Base-by-base conservation (phyloP, 2,329 filamentous ascomycete species). In the Cladosporium sp. region DNA sequence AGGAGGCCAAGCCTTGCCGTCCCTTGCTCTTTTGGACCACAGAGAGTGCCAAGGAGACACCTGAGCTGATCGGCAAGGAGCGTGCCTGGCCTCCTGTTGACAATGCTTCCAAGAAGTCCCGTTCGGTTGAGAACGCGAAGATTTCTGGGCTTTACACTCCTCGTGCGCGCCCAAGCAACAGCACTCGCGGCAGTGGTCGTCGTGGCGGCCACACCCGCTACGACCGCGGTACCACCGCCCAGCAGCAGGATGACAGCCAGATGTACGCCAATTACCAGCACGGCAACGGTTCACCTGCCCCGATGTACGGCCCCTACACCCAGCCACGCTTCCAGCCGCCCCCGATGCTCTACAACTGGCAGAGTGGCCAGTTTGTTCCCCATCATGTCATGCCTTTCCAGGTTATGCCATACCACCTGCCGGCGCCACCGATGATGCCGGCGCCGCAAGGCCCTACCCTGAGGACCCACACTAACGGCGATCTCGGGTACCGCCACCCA, bases 81-180 rank as follows among this genome's bases (percentile, higher is more conserved):
- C 89, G 92, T 70, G 76, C 81, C 0, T 96, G 97, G 71, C 92
- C 92, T 0, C 81, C 82, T 1, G 89, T 92, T 0, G 92, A 97
- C 79, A 97, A 97, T 73, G 85, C 88, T 64, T 91, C 90, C 0
- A 97, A 97, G 80, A 89, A 95, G 83, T 90, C 92, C 79, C 86
- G 93, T 67, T 95, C 91, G 70, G 90, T 91, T 67, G 91, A 96
- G 75, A 96, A 95, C 75, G 92, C 92, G 1, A 90, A 92, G 75
- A 89, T 92, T 73, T 88, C 94, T 70, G 93, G 93, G 88, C 84
- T 96, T 0, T 96, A 93, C 76, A 91, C 92, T 3, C 92, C 92
- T 5, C 90, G 91, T 69, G 18, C 21, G 39, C 56, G 57, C 21
- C 18, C 14, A 14, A 21, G 4, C 54, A 58, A 59, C 25, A 88